A percentile compares a stretch with the other conserved stretches of the same genome.
phyloP scores from a whole-genome alignment of 108 stramenopile species.

The Cyclotella atomus region DNA sequence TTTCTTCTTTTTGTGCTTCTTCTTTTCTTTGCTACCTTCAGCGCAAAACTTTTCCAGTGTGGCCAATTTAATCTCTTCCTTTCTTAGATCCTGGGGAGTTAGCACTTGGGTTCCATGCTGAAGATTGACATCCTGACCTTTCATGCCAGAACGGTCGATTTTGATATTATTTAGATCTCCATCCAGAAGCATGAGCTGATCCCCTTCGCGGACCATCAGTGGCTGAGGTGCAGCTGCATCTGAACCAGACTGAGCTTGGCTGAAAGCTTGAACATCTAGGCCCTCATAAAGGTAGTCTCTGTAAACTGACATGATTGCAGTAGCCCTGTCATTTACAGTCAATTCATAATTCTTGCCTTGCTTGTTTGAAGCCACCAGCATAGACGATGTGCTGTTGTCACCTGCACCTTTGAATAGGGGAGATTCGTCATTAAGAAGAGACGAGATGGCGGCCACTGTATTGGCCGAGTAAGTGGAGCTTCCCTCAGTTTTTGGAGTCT shows the following conservation, averaged over 20 bases:
- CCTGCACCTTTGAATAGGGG: not conserved
- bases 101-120: slow-evolving; percentile 1
- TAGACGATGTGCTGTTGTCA: not conserved
- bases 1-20: slow-evolving; percentile 11
- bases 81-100: slow-evolving; percentile 11
- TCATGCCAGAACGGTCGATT: slow-evolving; percentile 5
- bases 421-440: slow-evolving; percentile 17
- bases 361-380: not conserved
- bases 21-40: slow-evolving; percentile 1
- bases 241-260: not conserved
- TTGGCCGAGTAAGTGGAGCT: slow-evolving; percentile 20
- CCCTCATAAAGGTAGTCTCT: slow-evolving; percentile 33
- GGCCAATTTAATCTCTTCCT: slow-evolving; percentile 29
- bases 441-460: slow-evolving; percentile 36
- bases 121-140: not conserved
- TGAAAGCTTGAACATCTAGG: not conserved
- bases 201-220: not conserved
- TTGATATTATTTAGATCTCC: not conserved
- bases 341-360: slow-evolving; percentile 7
- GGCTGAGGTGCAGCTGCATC: not conserved
- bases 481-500: not conserved
- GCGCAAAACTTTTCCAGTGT: slow-evolving; percentile 37
- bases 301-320: slow-evolving; percentile 39
- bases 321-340: slow-evolving; percentile 29
- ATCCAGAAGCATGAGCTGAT: not conserved